Conservation (phyloP, 192 early-diverging fungal species). For the Rhizophagus clarus region DNA sequence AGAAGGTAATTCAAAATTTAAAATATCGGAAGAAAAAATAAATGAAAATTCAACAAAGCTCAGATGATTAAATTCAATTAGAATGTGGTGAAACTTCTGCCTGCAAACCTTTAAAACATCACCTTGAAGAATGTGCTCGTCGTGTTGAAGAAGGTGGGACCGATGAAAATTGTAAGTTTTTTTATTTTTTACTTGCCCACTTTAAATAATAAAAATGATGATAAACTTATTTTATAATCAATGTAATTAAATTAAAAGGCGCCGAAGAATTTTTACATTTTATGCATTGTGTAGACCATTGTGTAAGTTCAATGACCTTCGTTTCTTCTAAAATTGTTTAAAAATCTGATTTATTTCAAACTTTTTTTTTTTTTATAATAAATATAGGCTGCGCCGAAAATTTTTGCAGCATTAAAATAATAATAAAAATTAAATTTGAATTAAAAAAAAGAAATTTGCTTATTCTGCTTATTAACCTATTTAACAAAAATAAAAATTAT, state of each 20-base stretch:
- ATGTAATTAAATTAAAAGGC: slow-evolving; percentile 34
- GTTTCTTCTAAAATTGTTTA: not conserved
- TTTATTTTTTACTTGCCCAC: not conserved
- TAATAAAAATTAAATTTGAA: not conserved
- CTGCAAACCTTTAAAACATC: slow-evolving; percentile 74
- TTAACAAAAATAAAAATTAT: no score
- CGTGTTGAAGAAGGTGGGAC: slow-evolving; percentile 73
- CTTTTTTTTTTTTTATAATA: not conserved
- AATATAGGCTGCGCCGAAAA: not conserved
- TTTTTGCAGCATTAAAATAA: not conserved
- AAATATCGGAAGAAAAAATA: not conserved
- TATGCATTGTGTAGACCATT: slow-evolving; percentile 78
- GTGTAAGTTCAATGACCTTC: slow-evolving; percentile 61
- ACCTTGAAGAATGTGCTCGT: slow-evolving; percentile 73
- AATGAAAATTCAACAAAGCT: slow-evolving; percentile 23
- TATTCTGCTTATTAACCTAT: slow-evolving; percentile 70
- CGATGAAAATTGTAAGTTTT: slow-evolving; percentile 66
- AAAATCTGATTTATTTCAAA: not conserved
- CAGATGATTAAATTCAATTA: slow-evolving; percentile 29
- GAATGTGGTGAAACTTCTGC: slow-evolving; percentile 63
- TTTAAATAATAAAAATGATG: not conserved
- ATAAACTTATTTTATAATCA: not conserved
- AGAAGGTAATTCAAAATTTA: slow-evolving; percentile 49
- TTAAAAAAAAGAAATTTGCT: slow-evolving; percentile 59
- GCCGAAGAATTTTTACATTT: slow-evolving; percentile 82